Base-by-base conservation (phyloP, 305 asterid species). In the Rubia balearica region DNA sequence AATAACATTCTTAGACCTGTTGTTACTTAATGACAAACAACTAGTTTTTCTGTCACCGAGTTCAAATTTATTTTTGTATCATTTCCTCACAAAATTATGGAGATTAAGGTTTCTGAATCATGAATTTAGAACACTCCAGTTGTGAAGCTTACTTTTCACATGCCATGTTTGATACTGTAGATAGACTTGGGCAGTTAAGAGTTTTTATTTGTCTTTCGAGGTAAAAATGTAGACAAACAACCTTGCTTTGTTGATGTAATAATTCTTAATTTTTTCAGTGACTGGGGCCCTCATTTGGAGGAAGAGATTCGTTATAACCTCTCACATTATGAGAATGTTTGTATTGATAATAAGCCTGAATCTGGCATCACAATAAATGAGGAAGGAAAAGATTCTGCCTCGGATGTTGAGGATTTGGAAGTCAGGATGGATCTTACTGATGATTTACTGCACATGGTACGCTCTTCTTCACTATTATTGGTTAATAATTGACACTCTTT, bases 401-500 rank as follows among this genome's bases (percentile, higher is more conserved):
- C 76, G 53, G 69, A 73, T 45, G 67, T 57, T 70, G 97, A 85
- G 70, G 90, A 85, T 81, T 76, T 73, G 7, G 96, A 83, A 69
- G 84, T 87, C 73, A 86, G 90, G 70, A 90, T 93, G 96, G 97
- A 93, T 87, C 96, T 93, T 77, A 89, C 96, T 10, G 97, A 89
- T 75, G 98, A 93, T 83, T 88, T 93, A 76, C 74, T 93, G 79
- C 98, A 93, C 74, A 87, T 89, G 98, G 98, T 93, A 84, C 21
- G 4, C 45, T 33, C 12, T 10, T 21, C 41, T 17, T 30, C 55
- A 21, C 55, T 42, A 9, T 27, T 48, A 0, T 27, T 22, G 41
- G 65, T 53, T 11, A 4, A 7, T 51, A 10, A 21, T 4, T 8
- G 7, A 21, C 19, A 22, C 17, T 14, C 19, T n/a, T 57, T 33